Evolutionary conservation across 108 stramenopile genomes (phyloP), one percentile per base, ranked within the genome.

Genomic region (Skeletonema menzelii): DNA sequence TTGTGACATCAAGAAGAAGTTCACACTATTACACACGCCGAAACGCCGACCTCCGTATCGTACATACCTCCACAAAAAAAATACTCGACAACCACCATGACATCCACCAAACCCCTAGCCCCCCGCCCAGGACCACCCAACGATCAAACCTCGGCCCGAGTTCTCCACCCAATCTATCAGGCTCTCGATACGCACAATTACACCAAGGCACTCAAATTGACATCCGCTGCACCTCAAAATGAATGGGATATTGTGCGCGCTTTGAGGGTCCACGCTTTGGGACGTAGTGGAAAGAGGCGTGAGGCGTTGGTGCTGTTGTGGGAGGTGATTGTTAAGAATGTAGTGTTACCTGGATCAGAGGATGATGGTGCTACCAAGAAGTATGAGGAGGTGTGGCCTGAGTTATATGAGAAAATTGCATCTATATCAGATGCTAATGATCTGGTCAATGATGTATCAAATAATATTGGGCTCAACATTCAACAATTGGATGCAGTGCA

Each of bases 181-280:
- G 88, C 90, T 8, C 57, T 94, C 47, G 92, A 94, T 30, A 47
- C 56, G 10, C 68, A 82, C 37, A 87, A 91, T 58, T 94, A 84
- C 76, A 70, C 65, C 72, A 82, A 81, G 63, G 92, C 86, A 11
- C 72, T 91, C 53, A 89, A 90, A 63, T 65, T 94, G 30, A 87
- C 87, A 8, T 63, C 78, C 10, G 72, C 85, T 12, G 47, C 81
- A 8, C 87, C 85, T 5, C 65, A 73, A 19, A 44, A 46, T 56
- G 55, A 83, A 24, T 77, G 76, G 80, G 72, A 82, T 24, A 63
- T 94, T 26, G 86, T 82, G 8, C 69, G 74, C 26, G 90, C 90
- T 8, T 63, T 94, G 59, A 60, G 90, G 55, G 82, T 82, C 1
- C 87, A 91, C 66, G 88, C 89, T 2, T 77, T 86, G 11, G 75